phyloP scores from a whole-genome alignment of 768 basidiomycete species.

The Leccinum rimulosum region DNA sequence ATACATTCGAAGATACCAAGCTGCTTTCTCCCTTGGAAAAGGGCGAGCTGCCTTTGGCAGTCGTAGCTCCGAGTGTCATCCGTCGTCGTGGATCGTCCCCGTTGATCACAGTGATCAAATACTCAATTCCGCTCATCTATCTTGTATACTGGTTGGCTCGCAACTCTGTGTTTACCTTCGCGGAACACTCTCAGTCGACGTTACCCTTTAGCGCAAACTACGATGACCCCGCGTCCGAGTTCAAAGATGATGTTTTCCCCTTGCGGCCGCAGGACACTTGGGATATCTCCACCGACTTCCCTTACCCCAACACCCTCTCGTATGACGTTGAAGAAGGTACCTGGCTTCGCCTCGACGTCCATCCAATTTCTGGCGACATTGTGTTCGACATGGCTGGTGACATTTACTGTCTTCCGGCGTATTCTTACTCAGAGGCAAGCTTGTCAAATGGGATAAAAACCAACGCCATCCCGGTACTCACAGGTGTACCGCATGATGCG shows the following conservation, averaged over 20 bases:
- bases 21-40: slow-evolving; percentile 15
- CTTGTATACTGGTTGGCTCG: slow-evolving; percentile 20
- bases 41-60: slow-evolving; percentile 19
- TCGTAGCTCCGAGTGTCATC: neutral
- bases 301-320: slow-evolving; percentile 60
- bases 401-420: slow-evolving; percentile 63
- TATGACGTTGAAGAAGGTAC: slow-evolving; percentile 75
- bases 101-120: slow-evolving; percentile 18
- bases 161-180: neutral
- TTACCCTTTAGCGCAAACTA: slow-evolving; percentile 6
- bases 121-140: slow-evolving; percentile 17
- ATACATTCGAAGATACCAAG: slow-evolving; percentile 1
- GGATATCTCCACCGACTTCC: slow-evolving; percentile 77
- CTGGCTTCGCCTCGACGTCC: slow-evolving; percentile 73
- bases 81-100: neutral
- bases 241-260: slow-evolving; percentile 60
- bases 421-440: slow-evolving; percentile 34
- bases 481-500: slow-evolving; percentile 66
- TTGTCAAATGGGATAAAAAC: slow-evolving; percentile 24
- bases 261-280: slow-evolving; percentile 52
- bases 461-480: slow-evolving; percentile 56
- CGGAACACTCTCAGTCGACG: slow-evolving; percentile 2
- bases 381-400: slow-evolving; percentile 77
- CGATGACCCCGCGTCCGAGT: slow-evolving; percentile 40
- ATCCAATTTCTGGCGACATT: slow-evolving; percentile 66